Evolutionary conservation across 306 rosid genomes (phyloP).

Genomic region (Cucumis melo): DNA sequence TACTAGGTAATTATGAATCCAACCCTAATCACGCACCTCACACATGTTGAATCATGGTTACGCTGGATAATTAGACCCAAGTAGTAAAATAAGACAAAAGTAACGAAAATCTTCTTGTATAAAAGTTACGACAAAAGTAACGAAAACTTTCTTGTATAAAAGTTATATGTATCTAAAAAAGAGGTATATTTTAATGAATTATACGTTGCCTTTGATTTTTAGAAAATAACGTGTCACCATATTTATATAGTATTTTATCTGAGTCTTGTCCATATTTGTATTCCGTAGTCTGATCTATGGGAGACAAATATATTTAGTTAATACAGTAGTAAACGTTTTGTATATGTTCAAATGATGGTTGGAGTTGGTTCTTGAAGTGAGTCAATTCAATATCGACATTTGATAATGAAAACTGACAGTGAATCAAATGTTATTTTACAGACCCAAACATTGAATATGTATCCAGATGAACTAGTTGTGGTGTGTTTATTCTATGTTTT

Average conservation of each 20-base stretch:
- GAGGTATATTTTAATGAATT: not conserved
- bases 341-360: not conserved
- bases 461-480: slow-evolving; percentile 18
- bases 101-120: not conserved
- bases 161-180: too few relatives aligned
- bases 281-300: not conserved
- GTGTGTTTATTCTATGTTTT: slow-evolving; percentile 10
- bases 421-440: not conserved
- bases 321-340: not conserved
- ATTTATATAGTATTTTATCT: not conserved
- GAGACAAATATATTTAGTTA: too few relatives aligned
- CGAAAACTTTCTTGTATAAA: not conserved
- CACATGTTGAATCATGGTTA: not conserved
- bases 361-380: not conserved
- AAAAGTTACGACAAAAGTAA: not conserved
- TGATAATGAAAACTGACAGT: not conserved
- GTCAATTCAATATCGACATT: not conserved
- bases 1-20: not conserved
- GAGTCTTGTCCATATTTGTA: not conserved
- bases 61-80: not conserved
- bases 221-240: not conserved
- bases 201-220: not conserved
- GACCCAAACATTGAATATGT: slow-evolving; percentile 14
- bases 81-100: not conserved
- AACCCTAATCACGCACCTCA: not conserved